phyloP scores from a whole-genome alignment of 768 basidiomycete species.

The Arthromyces matolae region DNA sequence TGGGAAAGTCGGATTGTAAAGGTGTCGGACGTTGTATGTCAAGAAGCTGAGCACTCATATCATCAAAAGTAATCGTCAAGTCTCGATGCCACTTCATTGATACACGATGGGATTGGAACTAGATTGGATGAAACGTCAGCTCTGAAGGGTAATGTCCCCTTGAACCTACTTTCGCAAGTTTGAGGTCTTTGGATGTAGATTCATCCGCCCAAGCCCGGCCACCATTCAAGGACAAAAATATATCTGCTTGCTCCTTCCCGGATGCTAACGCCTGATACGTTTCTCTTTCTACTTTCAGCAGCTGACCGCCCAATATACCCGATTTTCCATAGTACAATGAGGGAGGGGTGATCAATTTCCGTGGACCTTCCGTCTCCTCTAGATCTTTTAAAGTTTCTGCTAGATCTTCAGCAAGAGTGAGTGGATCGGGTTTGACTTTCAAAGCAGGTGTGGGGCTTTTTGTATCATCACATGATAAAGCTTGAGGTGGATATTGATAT shows the following conservation, averaged over 20 bases:
- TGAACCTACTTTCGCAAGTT: slow-evolving; percentile 49
- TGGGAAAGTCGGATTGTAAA: slow-evolving; percentile 61
- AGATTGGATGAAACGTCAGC: too few relatives aligned
- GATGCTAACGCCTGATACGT: slow-evolving; percentile 40
- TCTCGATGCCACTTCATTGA: slow-evolving; percentile 63
- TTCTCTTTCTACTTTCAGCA: slow-evolving; percentile 47
- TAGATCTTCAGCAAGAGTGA: slow-evolving; percentile 34
- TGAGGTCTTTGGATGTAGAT: slow-evolving; percentile 43
- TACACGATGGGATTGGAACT: slow-evolving; percentile 64
- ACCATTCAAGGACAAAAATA: slow-evolving; percentile 40
- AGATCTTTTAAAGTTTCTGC: slow-evolving; percentile 38
- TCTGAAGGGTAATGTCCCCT: background rate
- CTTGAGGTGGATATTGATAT: slow-evolving; percentile 69
- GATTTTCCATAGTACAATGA: slow-evolving; percentile 33
- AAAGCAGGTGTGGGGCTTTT: background rate
- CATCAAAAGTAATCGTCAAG: slow-evolving; percentile 65
- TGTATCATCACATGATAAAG: slow-evolving; percentile 19
- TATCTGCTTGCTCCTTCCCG: slow-evolving; percentile 17
- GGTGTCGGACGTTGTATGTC: slow-evolving; percentile 43
- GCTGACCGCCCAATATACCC: slow-evolving; percentile 37
- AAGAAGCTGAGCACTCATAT: slow-evolving; percentile 68
- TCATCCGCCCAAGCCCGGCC: slow-evolving; percentile 59
- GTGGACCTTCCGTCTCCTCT: slow-evolving; percentile 35
- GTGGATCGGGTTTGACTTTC: slow-evolving; percentile 7
- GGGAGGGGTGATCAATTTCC: slow-evolving; percentile 31